These are phyloP conservation scores for Suillus occidentalis DNA, from an alignment of 768 basidiomycete genomes.

Conservation along the genomic window DNA sequence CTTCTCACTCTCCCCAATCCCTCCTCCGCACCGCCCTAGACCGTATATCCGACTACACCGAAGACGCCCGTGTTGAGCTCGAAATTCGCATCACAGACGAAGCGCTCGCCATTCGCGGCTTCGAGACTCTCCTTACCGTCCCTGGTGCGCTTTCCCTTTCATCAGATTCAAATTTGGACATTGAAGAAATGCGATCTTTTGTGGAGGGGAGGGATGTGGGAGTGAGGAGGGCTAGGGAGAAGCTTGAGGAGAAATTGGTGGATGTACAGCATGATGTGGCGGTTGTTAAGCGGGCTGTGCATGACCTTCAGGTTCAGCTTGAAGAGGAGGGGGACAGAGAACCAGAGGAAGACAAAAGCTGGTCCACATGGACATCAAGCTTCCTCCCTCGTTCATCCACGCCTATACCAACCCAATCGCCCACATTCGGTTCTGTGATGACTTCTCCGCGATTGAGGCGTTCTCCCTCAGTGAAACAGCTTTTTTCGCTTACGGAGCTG, in stretches of 20 bases:
- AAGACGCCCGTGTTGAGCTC: conserved; percentile 80
- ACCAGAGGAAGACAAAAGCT: conserved; percentile 17
- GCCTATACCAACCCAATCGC: conserved; percentile 29
- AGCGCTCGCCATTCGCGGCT: conserved; percentile 61
- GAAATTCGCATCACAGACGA: conserved; percentile 80
- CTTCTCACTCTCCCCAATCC: conserved; percentile 6
- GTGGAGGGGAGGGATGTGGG: conserved; percentile 50
- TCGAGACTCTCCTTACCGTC: conserved; percentile 63
- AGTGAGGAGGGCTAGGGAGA: conserved; percentile 46
- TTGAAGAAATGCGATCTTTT: conserved; percentile 53
- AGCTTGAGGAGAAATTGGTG: conserved; percentile 59
- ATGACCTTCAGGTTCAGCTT: conserved; percentile 36
- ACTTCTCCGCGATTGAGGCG: conserved; percentile 61
- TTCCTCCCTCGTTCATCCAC: conserved; percentile 47
- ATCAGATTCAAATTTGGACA: conserved; percentile 5
- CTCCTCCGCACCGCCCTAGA: conserved; percentile 54
- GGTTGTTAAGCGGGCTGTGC: conserved; percentile 56
- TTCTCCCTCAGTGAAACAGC: conserved; percentile 39
- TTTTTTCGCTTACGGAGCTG: conserved; percentile 38
- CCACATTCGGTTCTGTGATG: conserved; percentile 75
- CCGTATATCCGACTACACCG: conserved; percentile 70
- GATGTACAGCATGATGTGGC: conserved; percentile 80
- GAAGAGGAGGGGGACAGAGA: conserved; percentile 2
- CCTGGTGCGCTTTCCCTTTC: conserved; percentile 41
- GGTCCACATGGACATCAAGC: conserved; percentile 59